Evolutionary conservation across 192 early-diverging fungal genomes (phyloP), one percentile per base, ranked within the genome.

Genomic region (Rhizophagus sp.): DNA sequence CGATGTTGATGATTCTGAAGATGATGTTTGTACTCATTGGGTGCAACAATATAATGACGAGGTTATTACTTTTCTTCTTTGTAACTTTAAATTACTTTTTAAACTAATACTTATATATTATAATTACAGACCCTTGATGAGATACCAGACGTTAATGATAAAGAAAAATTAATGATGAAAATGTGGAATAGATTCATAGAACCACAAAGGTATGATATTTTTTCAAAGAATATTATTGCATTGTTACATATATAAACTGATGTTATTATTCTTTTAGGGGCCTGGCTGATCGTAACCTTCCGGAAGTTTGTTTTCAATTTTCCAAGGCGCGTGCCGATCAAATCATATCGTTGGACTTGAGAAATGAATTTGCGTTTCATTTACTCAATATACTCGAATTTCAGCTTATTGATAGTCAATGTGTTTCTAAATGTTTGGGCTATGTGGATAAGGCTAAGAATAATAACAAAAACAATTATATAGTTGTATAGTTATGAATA

Each of bases 11-110:
- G 67, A 79, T 50, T 79, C 77, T 15, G 77, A 79, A 4, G 66
- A 66, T 33, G 77, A 79, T 22, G 39, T 79, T 27, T 79, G 77
- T 50, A 79, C 77, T 10, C 77, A 79, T 68, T 79, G 77, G 77
- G 13, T 79, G 36, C n/a, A 79, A 57, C 77, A 79, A 34, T 15
- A 33, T 17, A 69, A 47, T 52, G 77, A 79, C 44, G 77, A 79
- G 77, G 77, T 79, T 24, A 24, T 47, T 19, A 33, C 4, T 39
- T 13, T 50, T 44, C 2, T 44, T 68, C 25, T 33, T 5, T 24
- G 17, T 27, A 22, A 24, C 65, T 62, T 12, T 61, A 41, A 3
- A 39, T 22, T 22, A 8, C 15, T 25, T 4, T n/a, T 47, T 30
- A 72, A 41, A 22, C 39, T 41, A 13, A 13, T 49, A 8, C 39